These are phyloP conservation scores for Zhuliangozyma blackwelliae DNA, from an alignment of 1,139 yeast species.

Conservation along the genomic window DNA sequence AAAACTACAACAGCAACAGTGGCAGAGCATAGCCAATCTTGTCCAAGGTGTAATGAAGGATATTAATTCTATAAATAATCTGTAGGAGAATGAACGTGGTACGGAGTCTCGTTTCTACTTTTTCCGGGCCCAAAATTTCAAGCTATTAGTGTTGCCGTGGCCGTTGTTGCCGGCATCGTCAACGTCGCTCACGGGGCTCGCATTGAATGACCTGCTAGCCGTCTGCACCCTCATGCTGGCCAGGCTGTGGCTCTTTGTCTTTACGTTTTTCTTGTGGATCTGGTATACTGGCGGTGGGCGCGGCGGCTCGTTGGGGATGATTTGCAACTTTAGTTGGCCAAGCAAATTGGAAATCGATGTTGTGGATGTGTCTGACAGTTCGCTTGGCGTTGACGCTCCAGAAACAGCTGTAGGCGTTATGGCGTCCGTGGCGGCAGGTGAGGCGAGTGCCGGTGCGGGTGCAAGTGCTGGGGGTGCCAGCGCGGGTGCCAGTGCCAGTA, in stretches of 20 bases:
- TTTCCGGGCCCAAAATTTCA: conserved; percentile 11
- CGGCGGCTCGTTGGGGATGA: not conserved
- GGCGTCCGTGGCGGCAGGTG: no score
- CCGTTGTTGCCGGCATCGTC: conserved; percentile 1
- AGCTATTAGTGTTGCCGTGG: not conserved
- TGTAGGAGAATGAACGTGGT: not conserved
- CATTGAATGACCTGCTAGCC: not conserved
- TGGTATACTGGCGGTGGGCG: not conserved
- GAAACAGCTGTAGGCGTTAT: no score
- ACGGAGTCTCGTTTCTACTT: conserved; percentile 1
- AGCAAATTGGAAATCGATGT: conserved; percentile 24
- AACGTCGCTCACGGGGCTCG: conserved; percentile 5
- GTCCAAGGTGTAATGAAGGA: no score
- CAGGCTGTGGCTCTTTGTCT: not conserved
- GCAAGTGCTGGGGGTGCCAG: no score
- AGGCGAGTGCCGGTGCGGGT: no score
- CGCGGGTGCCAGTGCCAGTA: no score
- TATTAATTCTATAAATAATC: no score
- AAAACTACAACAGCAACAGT: no score
- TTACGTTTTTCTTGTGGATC: not conserved
- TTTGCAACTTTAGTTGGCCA: conserved; percentile 21
- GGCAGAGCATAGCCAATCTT: no score
- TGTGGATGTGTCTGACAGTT: conserved; percentile 13
- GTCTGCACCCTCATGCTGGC: not conserved
- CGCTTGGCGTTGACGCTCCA: no score